Base-by-base conservation (phyloP, 2,329 filamentous ascomycete species). In the Hypoxylon sp. region DNA sequence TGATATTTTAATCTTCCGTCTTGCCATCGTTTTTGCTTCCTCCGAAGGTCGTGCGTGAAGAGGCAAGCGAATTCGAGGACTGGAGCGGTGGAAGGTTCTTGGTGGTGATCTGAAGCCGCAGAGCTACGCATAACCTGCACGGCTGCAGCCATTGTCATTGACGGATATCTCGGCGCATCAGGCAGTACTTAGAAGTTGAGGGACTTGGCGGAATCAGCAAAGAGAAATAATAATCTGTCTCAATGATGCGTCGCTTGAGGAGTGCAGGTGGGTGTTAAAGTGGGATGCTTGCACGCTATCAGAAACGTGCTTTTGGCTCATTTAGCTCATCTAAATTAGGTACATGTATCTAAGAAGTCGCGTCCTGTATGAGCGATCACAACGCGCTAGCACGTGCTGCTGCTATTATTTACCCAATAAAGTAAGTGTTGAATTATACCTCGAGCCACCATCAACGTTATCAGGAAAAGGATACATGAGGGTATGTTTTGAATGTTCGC, bases 21-120 rank as follows among this genome's bases (percentile, higher is more conserved):
- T 75, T 97, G 93, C 94, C 94, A 98, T 67, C 93, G 86, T 78
- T 98, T 98, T 73, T 93, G 90, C 81, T 98, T 98, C 61, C 93
- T 89, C 56, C 90, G 89, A 45, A 97, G 79, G 76, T 98, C 94
- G 76, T 93, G 89, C 1, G 94, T 97, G 80, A 93, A 98, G 3
- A 98, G 89, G 78, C 94, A 98, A 68, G 88, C 86, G 79, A 91
- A 97, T 75, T 97, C 93, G 75, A 92, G 83, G 41, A 98, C 93
- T 0, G 87, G 85, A 1, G 94, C 93, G 21, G 72, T 75, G 50
- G 62, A 58, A 13, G 68, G 46, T 10, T 70, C 49, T 32, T 68
- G 68, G 9, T 60, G 63, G 3, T 67, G 55, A 46, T 63, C 60
- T 34, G 68, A 68, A n/a, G 69, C 69, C 11, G 63, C 56, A 21